These are phyloP conservation scores for Porpolomopsis calyptriformis DNA, from an alignment of 768 basidiomycete genomes.

Conservation along the genomic window DNA sequence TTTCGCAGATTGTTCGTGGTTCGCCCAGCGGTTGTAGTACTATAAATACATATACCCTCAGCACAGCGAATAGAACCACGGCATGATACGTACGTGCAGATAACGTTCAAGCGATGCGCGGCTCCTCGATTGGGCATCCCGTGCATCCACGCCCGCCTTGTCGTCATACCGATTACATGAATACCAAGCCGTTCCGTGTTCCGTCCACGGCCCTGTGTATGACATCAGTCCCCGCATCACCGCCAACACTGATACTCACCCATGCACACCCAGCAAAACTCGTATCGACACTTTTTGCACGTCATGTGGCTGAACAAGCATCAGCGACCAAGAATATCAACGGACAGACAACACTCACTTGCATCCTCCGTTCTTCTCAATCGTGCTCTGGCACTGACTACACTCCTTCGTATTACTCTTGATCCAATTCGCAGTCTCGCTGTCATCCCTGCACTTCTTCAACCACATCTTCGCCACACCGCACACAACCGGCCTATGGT, in stretches of 20 bases:
- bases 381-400: constrained; percentile 89
- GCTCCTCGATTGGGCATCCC: constrained; percentile 84
- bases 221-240: too few species aligned
- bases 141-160: constrained; percentile 75
- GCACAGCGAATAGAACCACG: constrained; percentile 1
- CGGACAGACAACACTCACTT: constrained; percentile 54
- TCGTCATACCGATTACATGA: constrained; percentile 97
- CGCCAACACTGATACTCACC: constrained; percentile 31
- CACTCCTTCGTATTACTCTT: constrained; percentile 99
- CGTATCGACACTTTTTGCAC: constrained; percentile 97
- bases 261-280: constrained; percentile 99
- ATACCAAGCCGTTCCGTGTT: constrained; percentile 96
- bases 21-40: constrained; percentile 99
- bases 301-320: constrained; percentile 80
- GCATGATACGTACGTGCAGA: constrained; percentile 62
- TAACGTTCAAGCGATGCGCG: constrained; percentile 91
- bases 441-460: constrained; percentile 95
- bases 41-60: constrained; percentile 20
- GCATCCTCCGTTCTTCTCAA: constrained; percentile 99
- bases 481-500: constrained; percentile 90
- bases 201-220: constrained; percentile 90
- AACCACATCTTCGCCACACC: constrained; percentile 85
- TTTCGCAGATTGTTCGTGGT: constrained; percentile 98
- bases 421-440: constrained; percentile 99
- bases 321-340: not conserved